Evolutionary conservation across 306 rosid genomes (phyloP).

Genomic region (Sechiopsis laciniata): DNA sequence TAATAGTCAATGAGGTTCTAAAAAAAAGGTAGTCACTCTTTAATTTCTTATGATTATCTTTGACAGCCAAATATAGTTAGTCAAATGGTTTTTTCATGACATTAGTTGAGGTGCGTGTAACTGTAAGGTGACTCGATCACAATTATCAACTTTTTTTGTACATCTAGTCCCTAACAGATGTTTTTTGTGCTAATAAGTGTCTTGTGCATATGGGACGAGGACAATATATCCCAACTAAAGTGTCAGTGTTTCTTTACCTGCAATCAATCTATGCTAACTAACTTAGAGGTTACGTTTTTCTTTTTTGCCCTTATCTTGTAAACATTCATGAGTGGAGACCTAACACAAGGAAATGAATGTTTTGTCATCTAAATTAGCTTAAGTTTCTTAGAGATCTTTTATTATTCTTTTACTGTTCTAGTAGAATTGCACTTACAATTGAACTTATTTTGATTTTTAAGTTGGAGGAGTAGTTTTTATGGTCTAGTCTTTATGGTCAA

Average conservation of each 20-base stretch:
- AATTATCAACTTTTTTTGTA: not conserved
- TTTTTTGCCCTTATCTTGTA: not conserved
- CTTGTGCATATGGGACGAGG: not conserved
- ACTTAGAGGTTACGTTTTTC: conserved; percentile 11
- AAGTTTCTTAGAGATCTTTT: not conserved
- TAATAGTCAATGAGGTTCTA: too few relatives aligned
- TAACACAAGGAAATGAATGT: not conserved
- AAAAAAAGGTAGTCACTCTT: too few relatives aligned
- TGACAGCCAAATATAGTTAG: too few relatives aligned
- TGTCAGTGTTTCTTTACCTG: not conserved
- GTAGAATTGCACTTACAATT: not conserved
- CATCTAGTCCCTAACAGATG: not conserved
- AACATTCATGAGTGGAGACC: not conserved
- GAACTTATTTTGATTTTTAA: not conserved
- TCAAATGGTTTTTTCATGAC: too few relatives aligned
- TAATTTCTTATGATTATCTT: too few relatives aligned
- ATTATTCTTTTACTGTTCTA: not conserved
- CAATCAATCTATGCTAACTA: not conserved
- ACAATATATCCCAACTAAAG: not conserved
- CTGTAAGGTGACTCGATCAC: too few relatives aligned
- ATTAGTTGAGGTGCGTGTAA: too few relatives aligned
- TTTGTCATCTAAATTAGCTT: not conserved
- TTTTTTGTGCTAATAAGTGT: not conserved
- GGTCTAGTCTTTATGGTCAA: not conserved
- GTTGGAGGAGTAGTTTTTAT: not conserved